Evolutionary conservation across 2,329 filamentous ascomycete species (phyloP).

Genomic region (Phoma sp.): DNA sequence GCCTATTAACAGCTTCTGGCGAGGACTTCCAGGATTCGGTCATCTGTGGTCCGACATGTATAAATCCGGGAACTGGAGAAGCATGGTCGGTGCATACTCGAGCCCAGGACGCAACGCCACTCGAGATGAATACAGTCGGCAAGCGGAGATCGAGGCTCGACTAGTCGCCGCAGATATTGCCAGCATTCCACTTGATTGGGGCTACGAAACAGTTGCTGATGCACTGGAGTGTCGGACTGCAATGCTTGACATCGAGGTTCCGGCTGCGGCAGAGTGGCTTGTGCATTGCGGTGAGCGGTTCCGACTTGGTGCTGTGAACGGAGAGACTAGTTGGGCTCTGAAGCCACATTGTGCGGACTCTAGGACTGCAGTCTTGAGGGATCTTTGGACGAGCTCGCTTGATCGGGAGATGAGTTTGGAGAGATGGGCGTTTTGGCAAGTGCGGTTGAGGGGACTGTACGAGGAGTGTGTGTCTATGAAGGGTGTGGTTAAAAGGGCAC

Average conservation of each 20-base stretch:
- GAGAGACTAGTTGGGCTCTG: background rate
- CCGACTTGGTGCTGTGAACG: background rate
- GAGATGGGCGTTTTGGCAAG: background rate
- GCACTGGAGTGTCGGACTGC: conserved; percentile 8
- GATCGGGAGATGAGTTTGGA: background rate
- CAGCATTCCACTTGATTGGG: conserved; percentile 11
- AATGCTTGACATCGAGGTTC: conserved; percentile 13
- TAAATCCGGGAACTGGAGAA: conserved; percentile 4
- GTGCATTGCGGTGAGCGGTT: background rate
- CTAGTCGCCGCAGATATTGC: conserved; percentile 1
- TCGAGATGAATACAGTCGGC: background rate
- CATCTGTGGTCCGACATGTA: conserved; percentile 12
- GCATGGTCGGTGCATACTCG: background rate
- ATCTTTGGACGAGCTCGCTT: background rate
- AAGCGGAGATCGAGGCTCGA: conserved; percentile 11
- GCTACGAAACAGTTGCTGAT: conserved; percentile 12
- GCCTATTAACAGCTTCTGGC: conserved; percentile 1
- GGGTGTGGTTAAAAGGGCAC: background rate
- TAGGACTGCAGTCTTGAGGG: background rate
- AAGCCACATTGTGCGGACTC: background rate
- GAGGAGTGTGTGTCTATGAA: background rate
- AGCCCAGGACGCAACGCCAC: background rate
- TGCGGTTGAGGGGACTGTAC: background rate
- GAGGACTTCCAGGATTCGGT: conserved; percentile 3
- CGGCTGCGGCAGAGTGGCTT: conserved; percentile 1